These are phyloP conservation scores for Trichosporon ovoides DNA, from an alignment of 1,284 basidiomycete genomes.

Conservation along the genomic window DNA sequence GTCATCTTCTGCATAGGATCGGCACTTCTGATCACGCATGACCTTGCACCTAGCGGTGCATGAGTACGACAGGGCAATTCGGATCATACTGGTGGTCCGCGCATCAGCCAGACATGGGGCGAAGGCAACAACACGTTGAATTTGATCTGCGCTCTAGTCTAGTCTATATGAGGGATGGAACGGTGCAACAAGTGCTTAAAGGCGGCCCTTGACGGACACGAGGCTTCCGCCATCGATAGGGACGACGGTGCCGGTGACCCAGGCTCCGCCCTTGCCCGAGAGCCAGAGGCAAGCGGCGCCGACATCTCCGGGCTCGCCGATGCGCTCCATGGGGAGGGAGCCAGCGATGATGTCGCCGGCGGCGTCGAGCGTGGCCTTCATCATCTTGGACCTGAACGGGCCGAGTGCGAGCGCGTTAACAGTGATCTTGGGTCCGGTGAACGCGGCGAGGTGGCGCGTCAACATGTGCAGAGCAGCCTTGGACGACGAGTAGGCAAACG, in stretches of 20 bases:
- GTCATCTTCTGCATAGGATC: too few species aligned
- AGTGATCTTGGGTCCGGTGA: conserved; percentile 61
- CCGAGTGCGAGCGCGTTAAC: conserved; percentile 67
- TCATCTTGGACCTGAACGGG: conserved; percentile 53
- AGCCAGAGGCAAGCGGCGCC: conserved; percentile 61
- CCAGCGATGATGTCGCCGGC: conserved; percentile 53
- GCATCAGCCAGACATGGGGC: too few species aligned
- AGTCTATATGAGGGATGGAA: too few species aligned
- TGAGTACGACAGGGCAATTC: too few species aligned
- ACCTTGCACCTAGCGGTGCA: too few species aligned
- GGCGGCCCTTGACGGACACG: conserved; percentile 33
- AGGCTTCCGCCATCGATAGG: conserved; percentile 58
- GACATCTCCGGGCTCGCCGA: conserved; percentile 62
- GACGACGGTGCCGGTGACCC: conserved; percentile 61
- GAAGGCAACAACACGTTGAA: too few species aligned
- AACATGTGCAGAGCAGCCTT: conserved; percentile 56
- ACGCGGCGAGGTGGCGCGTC: conserved; percentile 58
- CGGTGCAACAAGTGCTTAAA: conserved; percentile 6
- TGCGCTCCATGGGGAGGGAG: conserved; percentile 55
- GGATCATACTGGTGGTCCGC: too few species aligned
- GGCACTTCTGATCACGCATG: too few species aligned
- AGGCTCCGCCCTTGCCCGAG: conserved; percentile 58
- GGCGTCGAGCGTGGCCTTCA: conserved; percentile 56
- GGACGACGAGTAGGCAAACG: conserved; percentile 64
- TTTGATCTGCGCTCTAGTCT: too few species aligned